A percentile compares a stretch with the other conserved stretches of the same genome.
Evolutionary conservation across 2,329 filamentous ascomycete species (phyloP).

Genomic region (Hypoxylon sp.): DNA sequence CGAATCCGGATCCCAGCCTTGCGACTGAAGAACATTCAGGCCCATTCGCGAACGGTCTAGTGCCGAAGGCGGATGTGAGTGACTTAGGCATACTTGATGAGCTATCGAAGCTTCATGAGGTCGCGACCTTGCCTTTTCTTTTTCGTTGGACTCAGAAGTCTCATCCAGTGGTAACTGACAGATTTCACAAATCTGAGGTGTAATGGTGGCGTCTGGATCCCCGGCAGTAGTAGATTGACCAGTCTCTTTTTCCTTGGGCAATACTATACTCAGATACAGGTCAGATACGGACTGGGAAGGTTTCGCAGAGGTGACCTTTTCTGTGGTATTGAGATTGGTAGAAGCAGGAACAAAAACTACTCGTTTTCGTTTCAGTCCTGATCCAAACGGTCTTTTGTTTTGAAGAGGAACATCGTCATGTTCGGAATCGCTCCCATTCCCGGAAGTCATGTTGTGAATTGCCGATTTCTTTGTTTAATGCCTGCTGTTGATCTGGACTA

Average conservation of each 20-base stretch:
- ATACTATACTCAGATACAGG: conserved; percentile 72
- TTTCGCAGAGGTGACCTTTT: conserved; percentile 37
- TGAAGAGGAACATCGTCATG: conserved; percentile 64
- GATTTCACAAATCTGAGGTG: conserved; percentile 59
- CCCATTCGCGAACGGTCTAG: conserved; percentile 76
- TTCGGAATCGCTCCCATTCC: conserved; percentile 46
- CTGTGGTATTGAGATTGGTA: conserved; percentile 46
- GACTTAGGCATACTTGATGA: conserved; percentile 74
- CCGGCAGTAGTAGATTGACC: conserved; percentile 20
- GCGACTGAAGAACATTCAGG: conserved; percentile 68
- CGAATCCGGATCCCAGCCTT: conserved; percentile 80
- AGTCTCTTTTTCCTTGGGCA: conserved; percentile 55
- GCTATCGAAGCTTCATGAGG: conserved; percentile 69
- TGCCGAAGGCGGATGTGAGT: conserved; percentile 76
- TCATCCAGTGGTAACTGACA: conserved; percentile 65
- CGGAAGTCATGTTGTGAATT: conserved; percentile 33
- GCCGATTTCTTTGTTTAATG: background rate
- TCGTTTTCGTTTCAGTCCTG: conserved; percentile 61
- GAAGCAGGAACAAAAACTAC: conserved; percentile 67
- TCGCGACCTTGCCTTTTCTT: conserved; percentile 18
- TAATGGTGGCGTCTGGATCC: conserved; percentile 19
- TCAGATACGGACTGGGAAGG: conserved; percentile 57
- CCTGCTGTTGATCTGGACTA: background rate
- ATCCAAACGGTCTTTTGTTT: conserved; percentile 62
- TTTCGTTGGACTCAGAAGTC: conserved; percentile 10